Evolutionary conservation across 306 rosid species (phyloP), one percentile per base, ranked within the genome.

Genomic region (Macrotyloma uniflorum): DNA sequence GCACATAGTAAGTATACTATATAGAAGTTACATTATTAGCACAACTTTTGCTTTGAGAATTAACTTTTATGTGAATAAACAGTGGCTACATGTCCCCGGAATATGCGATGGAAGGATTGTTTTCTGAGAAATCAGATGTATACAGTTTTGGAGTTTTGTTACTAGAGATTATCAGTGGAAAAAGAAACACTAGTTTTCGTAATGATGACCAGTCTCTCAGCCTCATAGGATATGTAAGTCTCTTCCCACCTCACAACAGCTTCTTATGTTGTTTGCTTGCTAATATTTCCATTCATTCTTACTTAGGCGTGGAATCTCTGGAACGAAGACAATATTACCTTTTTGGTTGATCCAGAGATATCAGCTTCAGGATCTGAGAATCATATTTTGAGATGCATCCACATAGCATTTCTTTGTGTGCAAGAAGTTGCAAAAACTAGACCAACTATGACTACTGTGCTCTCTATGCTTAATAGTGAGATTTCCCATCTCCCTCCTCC

Each of bases 301-400:
- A 38, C 64, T 46, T 47, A 80, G 87, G 85, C 87, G 3, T 84
- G 87, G 87, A 80, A 73, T 67, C 70, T 84, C 13, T 84, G 87
- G 85, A 84, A 84, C 5, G 74, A 80, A 35, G 83, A 63, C 20
- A 67, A 49, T 23, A 72, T 80, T 36, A 18, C 5, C 20, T 22
- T 67, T 4, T 71, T 84, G 53, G 43, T 80, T 65, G 80, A 76
- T 71, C 62, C 76, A 66, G 77, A 71, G 16, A 76, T 76, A 71
- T 71, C 28, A 55, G 62, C 33, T 80, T 51, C 77, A 55, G 43
- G 63, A 13, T 76, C 53, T 22, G 79, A 67, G 76, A 40, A 38
- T 15, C 62, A 84, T 16, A 84, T 84, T 13, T 49, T 80, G 80
- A 84, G 79, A 68, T 80, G 87, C 80, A 76, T 80, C 32, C 87